Evolutionary conservation across 2,329 filamentous ascomycete genomes (phyloP), one percentile per base, ranked within the genome.

Genomic region (Juglanconis oblonga): DNA sequence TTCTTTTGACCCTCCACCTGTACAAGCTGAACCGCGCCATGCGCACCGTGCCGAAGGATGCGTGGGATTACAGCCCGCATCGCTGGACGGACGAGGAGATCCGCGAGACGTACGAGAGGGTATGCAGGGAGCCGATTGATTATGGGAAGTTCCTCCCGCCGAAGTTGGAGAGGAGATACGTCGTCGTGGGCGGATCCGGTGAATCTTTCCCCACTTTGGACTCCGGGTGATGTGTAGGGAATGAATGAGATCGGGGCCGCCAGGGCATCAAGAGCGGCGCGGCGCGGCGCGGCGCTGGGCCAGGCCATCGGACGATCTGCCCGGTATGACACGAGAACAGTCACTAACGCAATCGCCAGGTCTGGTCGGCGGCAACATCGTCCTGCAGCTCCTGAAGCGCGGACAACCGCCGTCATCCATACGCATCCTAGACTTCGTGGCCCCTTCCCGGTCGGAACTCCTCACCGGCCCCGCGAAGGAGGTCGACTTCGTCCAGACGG

Each of bases 101-200:
- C n/a, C 68, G 65, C 50, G 66, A 69, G 33, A 73, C 73, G 2
- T 77, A 74, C 58, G 65, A 71, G 45, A 68, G 68, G 40, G 56
- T 78, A 17, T 66, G 73, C 56, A 67, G 69, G n/a, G 64, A 69
- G 3, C 76, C 76, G 1, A 66, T 78, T 24, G 71, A 78, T 57
- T 78, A 75, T 61, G 65, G 64, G 6, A 68, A 71, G 35, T 70
- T 72, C 42, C 63, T 79, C 17, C 78, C 78, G 4, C 74, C 72
- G 1, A 73, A 69, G 58, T 64, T 76, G 52, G 70, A 76, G 11
- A 73, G 78, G 48, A 72, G 77, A 33, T 81, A 80, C 63, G 64
- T 81, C 38, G 71, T 80, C 4, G 76, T 78, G 4, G 78, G 79
- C 13, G 79, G 78, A 11, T 79, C 77, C n/a, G 78, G 77, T 77